Conservation (phyloP, 1,139 yeast genomes). For the Yamadazyma conglobata region DNA sequence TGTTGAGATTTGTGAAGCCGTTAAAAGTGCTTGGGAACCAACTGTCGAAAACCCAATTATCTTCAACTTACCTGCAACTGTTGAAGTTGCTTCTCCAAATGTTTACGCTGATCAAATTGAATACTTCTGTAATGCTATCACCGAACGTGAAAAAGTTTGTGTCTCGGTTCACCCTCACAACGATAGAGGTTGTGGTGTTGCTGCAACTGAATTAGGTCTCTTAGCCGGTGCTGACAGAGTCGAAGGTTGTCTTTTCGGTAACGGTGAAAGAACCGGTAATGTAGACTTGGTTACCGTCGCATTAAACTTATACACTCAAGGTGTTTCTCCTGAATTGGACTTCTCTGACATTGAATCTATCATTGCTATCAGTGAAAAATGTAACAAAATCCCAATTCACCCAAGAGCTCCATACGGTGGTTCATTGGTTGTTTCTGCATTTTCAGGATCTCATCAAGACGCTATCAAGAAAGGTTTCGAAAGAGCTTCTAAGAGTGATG, state of each 20-base stretch:
- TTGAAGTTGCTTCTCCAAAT: slow-evolving; percentile 91
- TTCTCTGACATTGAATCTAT: slow-evolving; percentile 79
- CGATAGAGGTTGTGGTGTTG: slow-evolving; percentile 97
- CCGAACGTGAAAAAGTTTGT: slow-evolving; percentile 81
- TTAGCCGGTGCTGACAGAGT: slow-evolving; percentile 97
- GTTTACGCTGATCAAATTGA: slow-evolving; percentile 96
- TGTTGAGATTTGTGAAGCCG: slow-evolving; percentile 89
- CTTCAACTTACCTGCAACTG: slow-evolving; percentile 98
- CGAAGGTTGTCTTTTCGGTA: slow-evolving; percentile 96
- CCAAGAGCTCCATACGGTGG: slow-evolving; percentile 98
- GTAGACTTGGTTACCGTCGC: slow-evolving; percentile 94
- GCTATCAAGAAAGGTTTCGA: slow-evolving; percentile 95
- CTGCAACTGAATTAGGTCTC: slow-evolving; percentile 92
- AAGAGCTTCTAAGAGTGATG: slow-evolving; percentile 22
- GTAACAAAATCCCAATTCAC: slow-evolving; percentile 92
- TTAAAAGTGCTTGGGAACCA: slow-evolving; percentile 90
- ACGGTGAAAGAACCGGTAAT: slow-evolving; percentile 98
- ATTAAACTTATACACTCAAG: slow-evolving; percentile 90
- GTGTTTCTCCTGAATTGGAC: slow-evolving; percentile 81
- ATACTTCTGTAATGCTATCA: slow-evolving; percentile 72
- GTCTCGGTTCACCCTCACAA: slow-evolving; percentile 94
- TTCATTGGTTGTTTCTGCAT: slow-evolving; percentile 92
- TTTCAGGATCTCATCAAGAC: slow-evolving; percentile 96
- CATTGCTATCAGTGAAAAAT: slow-evolving; percentile 84
- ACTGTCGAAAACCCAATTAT: slow-evolving; percentile 78